phyloP scores from a whole-genome alignment of 306 rosid genomes.

The Quercus gilva region DNA sequence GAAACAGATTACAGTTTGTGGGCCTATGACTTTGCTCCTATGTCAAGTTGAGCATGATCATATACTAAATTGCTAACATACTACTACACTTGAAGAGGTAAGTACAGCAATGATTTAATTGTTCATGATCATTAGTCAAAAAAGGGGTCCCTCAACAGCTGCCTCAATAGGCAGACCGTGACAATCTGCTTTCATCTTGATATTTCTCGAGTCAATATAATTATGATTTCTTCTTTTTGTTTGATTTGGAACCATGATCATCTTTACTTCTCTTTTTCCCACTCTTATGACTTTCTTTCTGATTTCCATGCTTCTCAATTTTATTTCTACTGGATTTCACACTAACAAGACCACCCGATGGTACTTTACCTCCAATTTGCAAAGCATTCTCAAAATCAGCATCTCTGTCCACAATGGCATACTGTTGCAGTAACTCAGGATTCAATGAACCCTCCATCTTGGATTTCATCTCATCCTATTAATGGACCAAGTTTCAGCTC shows the following conservation, averaged over 20 bases:
- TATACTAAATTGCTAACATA: background rate
- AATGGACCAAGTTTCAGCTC: slow-evolving; percentile 16
- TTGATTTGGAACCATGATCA: slow-evolving; percentile 37
- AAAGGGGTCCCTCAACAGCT: background rate
- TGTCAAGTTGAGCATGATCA: background rate
- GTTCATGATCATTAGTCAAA: background rate
- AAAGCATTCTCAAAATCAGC: slow-evolving; percentile 45
- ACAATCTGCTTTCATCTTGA: background rate
- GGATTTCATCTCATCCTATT: slow-evolving; percentile 59
- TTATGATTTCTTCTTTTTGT: slow-evolving; percentile 48
- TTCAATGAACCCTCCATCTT: slow-evolving; percentile 38
- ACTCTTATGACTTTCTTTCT: slow-evolving; percentile 37
- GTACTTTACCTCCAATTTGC: slow-evolving; percentile 50
- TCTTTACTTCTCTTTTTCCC: slow-evolving; percentile 49
- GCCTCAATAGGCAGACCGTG: background rate
- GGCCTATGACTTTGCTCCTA: background rate
- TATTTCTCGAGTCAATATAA: background rate
- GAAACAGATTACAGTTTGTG: background rate
- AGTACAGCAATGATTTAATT: background rate
- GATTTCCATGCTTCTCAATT: slow-evolving; percentile 31
- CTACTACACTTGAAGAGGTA: background rate
- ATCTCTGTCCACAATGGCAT: slow-evolving; percentile 55
- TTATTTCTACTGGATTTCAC: slow-evolving; percentile 49
- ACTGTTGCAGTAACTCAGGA: slow-evolving; percentile 53
- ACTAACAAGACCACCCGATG: slow-evolving; percentile 57